phyloP scores from a whole-genome alignment of 495 filamentous ascomycete species.

The Tuber brumale region DNA sequence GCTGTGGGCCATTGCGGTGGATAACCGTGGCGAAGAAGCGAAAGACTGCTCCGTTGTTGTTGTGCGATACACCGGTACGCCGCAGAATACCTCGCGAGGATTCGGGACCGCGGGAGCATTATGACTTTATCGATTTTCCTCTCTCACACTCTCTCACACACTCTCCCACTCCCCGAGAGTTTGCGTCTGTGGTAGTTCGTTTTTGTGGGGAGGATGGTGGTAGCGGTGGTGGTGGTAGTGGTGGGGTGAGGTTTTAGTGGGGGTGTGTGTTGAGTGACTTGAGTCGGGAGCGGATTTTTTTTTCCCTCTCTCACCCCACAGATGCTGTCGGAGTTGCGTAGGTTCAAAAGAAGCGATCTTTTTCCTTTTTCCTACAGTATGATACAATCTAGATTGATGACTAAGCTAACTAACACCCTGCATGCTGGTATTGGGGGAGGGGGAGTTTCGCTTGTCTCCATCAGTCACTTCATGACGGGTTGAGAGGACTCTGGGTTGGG shows the following conservation, averaged over 20 bases:
- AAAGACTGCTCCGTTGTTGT: slow-evolving; percentile 9
- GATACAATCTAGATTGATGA: background rate
- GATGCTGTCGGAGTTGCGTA: background rate
- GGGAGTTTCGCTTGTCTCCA: background rate
- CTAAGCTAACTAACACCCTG: background rate
- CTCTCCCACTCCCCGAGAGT: background rate
- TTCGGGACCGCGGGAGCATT: slow-evolving; percentile 36
- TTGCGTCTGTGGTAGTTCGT: background rate
- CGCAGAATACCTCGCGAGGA: slow-evolving; percentile 31
- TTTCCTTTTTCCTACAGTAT: background rate
- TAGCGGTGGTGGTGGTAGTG: background rate
- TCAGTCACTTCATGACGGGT: background rate
- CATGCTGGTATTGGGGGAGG: background rate
- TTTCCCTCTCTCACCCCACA: background rate
- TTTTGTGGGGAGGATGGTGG: background rate
- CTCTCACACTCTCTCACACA: background rate
- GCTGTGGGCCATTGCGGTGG: slow-evolving; percentile 2
- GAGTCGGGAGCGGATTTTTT: background rate
- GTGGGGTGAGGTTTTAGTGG: background rate
- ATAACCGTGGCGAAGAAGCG: slow-evolving; percentile 12
- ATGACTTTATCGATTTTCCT: background rate
- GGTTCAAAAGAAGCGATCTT: background rate
- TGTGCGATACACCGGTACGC: slow-evolving; percentile 14
- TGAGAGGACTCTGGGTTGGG: background rate
- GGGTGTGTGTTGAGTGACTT: background rate